A percentile compares a stretch with the other conserved stretches of the same genome.
Conservation (phyloP, 257 asterid species). For the Lycium ferocissimum region DNA sequence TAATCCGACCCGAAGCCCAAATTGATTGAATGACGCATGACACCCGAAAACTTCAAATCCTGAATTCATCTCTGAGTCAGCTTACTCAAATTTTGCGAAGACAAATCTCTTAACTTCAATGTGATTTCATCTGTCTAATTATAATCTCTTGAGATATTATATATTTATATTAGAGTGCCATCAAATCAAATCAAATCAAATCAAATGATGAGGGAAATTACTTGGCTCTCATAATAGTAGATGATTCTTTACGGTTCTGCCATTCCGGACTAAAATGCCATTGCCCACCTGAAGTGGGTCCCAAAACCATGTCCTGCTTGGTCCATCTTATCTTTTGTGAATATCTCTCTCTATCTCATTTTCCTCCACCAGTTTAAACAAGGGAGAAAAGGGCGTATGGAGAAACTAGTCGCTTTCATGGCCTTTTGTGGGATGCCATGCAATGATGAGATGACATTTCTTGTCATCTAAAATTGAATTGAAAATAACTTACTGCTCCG, state of each 20-base stretch:
- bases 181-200: not conserved
- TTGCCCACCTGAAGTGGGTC: conserved; percentile 29
- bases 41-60: no score
- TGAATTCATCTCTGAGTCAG: no score
- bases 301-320: not conserved
- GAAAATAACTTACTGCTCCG: no score
- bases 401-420: not conserved
- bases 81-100: not conserved
- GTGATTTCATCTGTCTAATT: not conserved
- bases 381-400: not conserved
- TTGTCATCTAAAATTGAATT: no score
- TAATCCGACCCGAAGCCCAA: no score
- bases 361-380: not conserved
- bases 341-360: not conserved
- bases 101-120: not conserved
- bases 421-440: not conserved
- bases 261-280: no score
- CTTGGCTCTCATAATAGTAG: not conserved
- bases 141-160: not conserved
- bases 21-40: no score
- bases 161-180: no score
- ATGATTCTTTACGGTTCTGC: not conserved
- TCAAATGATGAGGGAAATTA: not conserved
- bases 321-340: conserved; percentile 1
- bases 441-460: no score